Evolutionary conservation across 768 basidiomycete genomes (phyloP), one percentile per base, ranked within the genome.

Genomic region (Artomyces pyxidatus): DNA sequence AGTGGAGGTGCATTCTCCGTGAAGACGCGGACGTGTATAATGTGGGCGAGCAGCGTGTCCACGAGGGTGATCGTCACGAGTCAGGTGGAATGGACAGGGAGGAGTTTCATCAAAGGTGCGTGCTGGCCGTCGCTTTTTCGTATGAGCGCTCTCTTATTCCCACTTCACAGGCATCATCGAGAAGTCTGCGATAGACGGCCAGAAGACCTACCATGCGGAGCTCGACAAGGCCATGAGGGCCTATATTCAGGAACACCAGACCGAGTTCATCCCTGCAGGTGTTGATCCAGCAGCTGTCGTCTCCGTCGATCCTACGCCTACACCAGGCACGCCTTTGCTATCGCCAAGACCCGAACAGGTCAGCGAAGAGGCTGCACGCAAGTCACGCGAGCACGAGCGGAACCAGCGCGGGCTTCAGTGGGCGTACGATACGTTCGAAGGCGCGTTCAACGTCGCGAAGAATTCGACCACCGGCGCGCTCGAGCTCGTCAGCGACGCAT

Each of bases 61-160:
- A 86, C 87, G 6, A 80, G 76, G 50, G 80, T 99, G 12, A 55
- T 93, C 10, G 89, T 98, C 3, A 93, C 90, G 37, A 91, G 88
- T 4, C 80, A 86, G 54, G 89, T 98, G 1, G 94, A 97, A 52
- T 99, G 95, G 93, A 90, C 89, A 0, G 94, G 94, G 38, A 77
- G 92, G 58, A 94, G 90, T 68, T 98, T 97, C 68, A 93, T 99
- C 66, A 95, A 89, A 68, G 86, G 93, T 92, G 49, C 55, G 71
- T 52, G 10, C 32, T 29, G 5, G 37, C 17, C 25, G 4, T 16
- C 6, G 17, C 3, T 1, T 26, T 8, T 9, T 17, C 49, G 27
- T 8, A 1, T 23, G n/a, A 8, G 21, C 12, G 25, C 42, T 9
- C 23, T 47, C 28, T 42, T 40, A 19, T 38, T 42, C 17, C 26